These are phyloP conservation scores for Salix koriyanagi DNA, from an alignment of 345 rosid species.

Conservation along the genomic window DNA sequence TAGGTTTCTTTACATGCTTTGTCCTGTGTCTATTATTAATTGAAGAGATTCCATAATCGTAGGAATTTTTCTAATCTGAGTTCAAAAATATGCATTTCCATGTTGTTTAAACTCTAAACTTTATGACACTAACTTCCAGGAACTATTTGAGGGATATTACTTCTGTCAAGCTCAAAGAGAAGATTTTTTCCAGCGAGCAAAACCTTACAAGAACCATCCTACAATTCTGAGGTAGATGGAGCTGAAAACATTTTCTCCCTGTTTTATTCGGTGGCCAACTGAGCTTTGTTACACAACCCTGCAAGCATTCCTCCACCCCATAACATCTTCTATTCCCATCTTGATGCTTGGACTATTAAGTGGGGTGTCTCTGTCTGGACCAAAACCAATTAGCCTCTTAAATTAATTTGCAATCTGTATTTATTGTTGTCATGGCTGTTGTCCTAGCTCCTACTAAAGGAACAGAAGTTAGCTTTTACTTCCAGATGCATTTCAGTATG, in stretches of 20 bases:
- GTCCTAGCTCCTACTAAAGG: neutral
- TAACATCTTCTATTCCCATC: no score
- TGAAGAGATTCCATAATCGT: no score
- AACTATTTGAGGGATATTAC: constrained; percentile 93
- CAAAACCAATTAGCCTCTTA: no score
- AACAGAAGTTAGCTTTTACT: constrained; percentile 1
- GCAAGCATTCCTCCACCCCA: no score
- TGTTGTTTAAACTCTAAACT: neutral
- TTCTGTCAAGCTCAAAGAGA: constrained; percentile 98
- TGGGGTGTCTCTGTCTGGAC: no score
- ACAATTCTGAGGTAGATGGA: constrained; percentile 61
- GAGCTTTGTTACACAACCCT: no score
- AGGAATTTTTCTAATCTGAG: neutral
- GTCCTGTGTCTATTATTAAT: neutral
- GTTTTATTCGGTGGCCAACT: no score
- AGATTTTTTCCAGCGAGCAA: constrained; percentile 68
- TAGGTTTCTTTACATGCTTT: neutral
- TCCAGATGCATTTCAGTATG: constrained; percentile 3
- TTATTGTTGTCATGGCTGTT: neutral
- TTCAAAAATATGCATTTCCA: neutral
- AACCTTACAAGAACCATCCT: constrained; percentile 76
- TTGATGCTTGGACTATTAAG: no score
- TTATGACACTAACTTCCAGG: constrained; percentile 39
- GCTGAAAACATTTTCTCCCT: neutral
- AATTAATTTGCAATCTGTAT: neutral